Evolutionary conservation across 164 flowering plant species (phyloP).

Genomic region (Taxillus chinensis): DNA sequence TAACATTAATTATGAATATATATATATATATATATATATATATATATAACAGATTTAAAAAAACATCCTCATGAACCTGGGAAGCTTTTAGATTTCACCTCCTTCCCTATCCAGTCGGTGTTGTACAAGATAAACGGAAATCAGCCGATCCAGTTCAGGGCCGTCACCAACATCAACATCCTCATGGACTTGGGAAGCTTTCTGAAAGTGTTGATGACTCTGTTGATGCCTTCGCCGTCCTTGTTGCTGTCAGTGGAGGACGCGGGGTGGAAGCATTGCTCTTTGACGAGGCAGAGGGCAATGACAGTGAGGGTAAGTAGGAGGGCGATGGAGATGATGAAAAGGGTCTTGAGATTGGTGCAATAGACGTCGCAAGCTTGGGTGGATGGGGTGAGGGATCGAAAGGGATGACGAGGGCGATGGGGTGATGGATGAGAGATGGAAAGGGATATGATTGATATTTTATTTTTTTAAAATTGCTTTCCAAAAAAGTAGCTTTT

Average conservation of each 20-base stretch:
- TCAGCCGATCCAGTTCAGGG: slow-evolving; percentile 82
- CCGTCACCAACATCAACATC: slow-evolving; percentile 52
- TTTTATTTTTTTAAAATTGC: no score
- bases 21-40: no score
- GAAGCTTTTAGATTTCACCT: no score
- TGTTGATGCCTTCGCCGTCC: neutral
- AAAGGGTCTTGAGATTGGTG: slow-evolving; percentile 65
- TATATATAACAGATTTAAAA: no score
- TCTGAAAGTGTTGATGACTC: slow-evolving; percentile 29
- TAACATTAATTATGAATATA: no score
- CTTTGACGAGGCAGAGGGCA: slow-evolving; percentile 31
- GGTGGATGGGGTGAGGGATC: slow-evolving; percentile 56
- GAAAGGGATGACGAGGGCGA: no score
- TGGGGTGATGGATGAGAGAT: no score
- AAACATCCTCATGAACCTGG: no score
- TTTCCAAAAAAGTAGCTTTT: no score
- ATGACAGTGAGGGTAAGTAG: slow-evolving; percentile 26
- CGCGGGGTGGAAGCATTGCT: slow-evolving; percentile 9
- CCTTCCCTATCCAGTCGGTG: slow-evolving; percentile 85
- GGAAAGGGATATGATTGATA: no score
- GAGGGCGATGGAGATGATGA: slow-evolving; percentile 46
- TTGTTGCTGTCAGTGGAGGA: no score
- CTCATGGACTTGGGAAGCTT: slow-evolving; percentile 47
- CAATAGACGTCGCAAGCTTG: slow-evolving; percentile 65
- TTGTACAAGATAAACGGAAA: slow-evolving; percentile 63